Conservation (phyloP, 108 stramenopile species). For the Nitzschia palea region DNA sequence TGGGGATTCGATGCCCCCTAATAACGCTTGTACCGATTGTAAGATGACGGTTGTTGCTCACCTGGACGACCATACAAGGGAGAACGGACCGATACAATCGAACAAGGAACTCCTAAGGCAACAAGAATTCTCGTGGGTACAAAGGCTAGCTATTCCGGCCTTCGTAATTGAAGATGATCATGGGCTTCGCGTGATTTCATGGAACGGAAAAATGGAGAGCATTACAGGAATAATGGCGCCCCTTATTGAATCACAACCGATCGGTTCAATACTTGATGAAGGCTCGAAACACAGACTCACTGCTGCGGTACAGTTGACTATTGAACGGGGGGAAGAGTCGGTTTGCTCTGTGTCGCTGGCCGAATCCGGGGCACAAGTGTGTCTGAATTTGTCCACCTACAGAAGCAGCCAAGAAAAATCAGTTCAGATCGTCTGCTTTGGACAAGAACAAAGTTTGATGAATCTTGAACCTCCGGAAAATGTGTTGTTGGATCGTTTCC, state of each 20-base stretch:
- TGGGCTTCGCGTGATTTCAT: background rate
- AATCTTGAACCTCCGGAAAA: background rate
- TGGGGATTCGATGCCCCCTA: background rate
- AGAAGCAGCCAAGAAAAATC: background rate
- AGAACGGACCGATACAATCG: background rate
- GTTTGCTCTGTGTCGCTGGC: background rate
- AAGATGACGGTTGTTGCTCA: slow-evolving; percentile 1
- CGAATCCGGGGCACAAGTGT: background rate
- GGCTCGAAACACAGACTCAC: background rate
- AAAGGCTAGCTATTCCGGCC: background rate
- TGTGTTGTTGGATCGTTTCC: background rate
- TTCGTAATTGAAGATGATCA: background rate
- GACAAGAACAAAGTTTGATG: background rate
- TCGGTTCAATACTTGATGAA: background rate
- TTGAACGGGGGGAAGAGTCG: background rate
- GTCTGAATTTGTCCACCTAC: background rate
- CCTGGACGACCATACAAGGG: background rate
- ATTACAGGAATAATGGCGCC: background rate
- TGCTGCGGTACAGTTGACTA: background rate
- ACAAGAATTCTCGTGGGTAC: background rate
- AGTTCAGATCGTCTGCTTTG: background rate
- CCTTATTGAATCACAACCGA: background rate
- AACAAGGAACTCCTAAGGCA: background rate
- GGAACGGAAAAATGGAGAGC: background rate
- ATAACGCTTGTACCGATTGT: background rate